These are phyloP conservation scores for Paralagenidium karlingii DNA, from an alignment of 352 stramenopile species.

Conservation along the genomic window DNA sequence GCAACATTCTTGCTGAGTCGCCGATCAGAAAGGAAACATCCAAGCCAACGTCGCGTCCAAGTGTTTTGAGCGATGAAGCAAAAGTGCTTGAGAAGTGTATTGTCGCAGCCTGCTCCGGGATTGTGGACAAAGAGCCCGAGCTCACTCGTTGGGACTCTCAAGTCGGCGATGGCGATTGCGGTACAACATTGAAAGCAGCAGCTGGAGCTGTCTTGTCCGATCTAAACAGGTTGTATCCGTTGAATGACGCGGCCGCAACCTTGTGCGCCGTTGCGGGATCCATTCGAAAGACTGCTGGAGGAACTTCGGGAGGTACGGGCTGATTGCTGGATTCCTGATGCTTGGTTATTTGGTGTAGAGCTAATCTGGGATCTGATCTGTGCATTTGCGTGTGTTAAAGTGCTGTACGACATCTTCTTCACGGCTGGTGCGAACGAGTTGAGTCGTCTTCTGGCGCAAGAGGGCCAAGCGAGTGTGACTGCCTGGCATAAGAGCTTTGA, in stretches of 20 bases:
- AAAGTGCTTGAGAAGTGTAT: conserved; percentile 45
- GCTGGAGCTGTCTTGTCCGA: conserved; percentile 75
- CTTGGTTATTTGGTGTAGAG: background rate
- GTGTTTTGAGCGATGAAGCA: conserved; percentile 22
- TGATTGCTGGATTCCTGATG: background rate
- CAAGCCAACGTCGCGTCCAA: conserved; percentile 17
- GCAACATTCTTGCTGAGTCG: no score
- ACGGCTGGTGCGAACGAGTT: conserved; percentile 43
- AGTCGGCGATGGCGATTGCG: conserved; percentile 96
- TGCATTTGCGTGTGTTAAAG: no score
- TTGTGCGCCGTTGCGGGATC: conserved; percentile 47
- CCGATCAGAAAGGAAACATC: conserved; percentile 4
- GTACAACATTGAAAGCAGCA: conserved; percentile 91
- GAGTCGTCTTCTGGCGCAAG: conserved; percentile 21
- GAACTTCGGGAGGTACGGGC: conserved; percentile 86
- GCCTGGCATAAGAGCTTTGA: conserved; percentile 45
- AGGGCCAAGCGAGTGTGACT: conserved; percentile 9
- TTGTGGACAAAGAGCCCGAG: conserved; percentile 82
- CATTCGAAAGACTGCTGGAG: conserved; percentile 77
- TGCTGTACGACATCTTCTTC: conserved; percentile 92
- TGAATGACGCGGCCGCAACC: conserved; percentile 43
- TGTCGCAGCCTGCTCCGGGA: conserved; percentile 38
- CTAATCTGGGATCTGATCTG: no score
- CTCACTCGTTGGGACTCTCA: conserved; percentile 93
- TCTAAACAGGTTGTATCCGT: conserved; percentile 35